phyloP scores from a whole-genome alignment of 306 rosid species.

The Parietaria judaica region DNA sequence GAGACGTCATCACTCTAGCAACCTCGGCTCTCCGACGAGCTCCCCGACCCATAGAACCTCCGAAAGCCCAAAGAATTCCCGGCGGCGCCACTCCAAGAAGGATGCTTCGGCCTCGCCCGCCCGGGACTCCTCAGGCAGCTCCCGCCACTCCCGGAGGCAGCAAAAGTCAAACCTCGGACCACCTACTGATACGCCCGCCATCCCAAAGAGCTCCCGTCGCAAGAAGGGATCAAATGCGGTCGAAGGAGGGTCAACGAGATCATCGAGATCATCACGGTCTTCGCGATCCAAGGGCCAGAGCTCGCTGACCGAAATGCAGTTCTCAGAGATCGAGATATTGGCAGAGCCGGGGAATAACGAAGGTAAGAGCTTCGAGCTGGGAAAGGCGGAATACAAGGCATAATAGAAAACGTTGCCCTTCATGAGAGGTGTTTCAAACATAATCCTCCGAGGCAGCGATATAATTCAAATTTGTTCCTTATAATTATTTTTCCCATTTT shows the following conservation, averaged over 20 bases:
- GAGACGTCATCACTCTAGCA: constrained; percentile 22
- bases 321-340: constrained; percentile 22
- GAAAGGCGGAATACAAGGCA: neutral
- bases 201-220: constrained; percentile 36
- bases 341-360: constrained; percentile 13
- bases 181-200: constrained; percentile 30
- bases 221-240: constrained; percentile 41
- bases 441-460: constrained; percentile 9
- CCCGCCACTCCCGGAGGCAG: constrained; percentile 32
- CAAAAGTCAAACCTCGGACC: constrained; percentile 26
- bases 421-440: constrained; percentile 15
- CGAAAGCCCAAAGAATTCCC: constrained; percentile 31
- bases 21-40: constrained; percentile 10
- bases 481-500: constrained; percentile 1
- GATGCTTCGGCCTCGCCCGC: constrained; percentile 22
- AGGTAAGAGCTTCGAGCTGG: constrained; percentile 3
- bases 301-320: constrained; percentile 42
- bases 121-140: constrained; percentile 33
- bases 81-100: constrained; percentile 39
- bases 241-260: constrained; percentile 35
- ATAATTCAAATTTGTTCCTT: neutral
- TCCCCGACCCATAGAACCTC: constrained; percentile 25
- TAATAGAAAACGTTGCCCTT: constrained; percentile 9
- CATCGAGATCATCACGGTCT: constrained; percentile 26
- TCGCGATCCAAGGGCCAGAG: constrained; percentile 39